These are phyloP conservation scores for Penicillium brevicompactum DNA, from an alignment of 2,329 filamentous ascomycete species.

Conservation along the genomic window DNA sequence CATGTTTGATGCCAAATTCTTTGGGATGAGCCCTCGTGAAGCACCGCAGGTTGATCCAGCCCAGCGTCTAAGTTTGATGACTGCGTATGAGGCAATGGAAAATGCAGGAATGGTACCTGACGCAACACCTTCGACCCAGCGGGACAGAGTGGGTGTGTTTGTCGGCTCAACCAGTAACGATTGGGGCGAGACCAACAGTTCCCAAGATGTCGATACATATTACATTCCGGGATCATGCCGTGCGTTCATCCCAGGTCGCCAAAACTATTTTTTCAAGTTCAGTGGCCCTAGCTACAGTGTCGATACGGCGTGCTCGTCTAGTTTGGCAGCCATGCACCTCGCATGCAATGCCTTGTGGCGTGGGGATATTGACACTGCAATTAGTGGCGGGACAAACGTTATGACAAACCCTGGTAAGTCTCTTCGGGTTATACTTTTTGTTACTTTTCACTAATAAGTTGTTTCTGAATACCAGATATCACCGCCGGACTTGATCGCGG, in stretches of 20 bases:
- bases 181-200: conserved; percentile 24
- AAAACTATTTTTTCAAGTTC: conserved; percentile 70
- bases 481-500: conserved; percentile 69
- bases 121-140: conserved; percentile 65
- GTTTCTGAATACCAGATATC: conserved; percentile 66
- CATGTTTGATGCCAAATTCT: conserved; percentile 41
- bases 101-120: conserved; percentile 76
- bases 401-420: conserved; percentile 52
- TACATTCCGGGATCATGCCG: not conserved
- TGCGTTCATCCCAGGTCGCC: not conserved
- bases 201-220: not conserved
- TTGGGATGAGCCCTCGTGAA: conserved; percentile 66
- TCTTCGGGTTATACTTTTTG: no score
- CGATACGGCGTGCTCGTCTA: conserved; percentile 70
- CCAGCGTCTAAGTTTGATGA: conserved; percentile 72
- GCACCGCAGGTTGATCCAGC: conserved; percentile 76
- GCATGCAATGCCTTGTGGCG: conserved; percentile 71
- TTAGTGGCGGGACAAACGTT: conserved; percentile 71
- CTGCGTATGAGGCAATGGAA: conserved; percentile 72
- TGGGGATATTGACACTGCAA: conserved; percentile 76
- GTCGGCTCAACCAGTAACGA: conserved; percentile 72
- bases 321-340: conserved; percentile 65
- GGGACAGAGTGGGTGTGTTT: conserved; percentile 64
- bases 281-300: conserved; percentile 69
- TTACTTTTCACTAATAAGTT: no score